Percentiles rank a stretch among this genome's conserved stretches.
Evolutionary conservation across 2,329 filamentous ascomycete species (phyloP).

Genomic region (Colletotrichum neosansevieriae): DNA sequence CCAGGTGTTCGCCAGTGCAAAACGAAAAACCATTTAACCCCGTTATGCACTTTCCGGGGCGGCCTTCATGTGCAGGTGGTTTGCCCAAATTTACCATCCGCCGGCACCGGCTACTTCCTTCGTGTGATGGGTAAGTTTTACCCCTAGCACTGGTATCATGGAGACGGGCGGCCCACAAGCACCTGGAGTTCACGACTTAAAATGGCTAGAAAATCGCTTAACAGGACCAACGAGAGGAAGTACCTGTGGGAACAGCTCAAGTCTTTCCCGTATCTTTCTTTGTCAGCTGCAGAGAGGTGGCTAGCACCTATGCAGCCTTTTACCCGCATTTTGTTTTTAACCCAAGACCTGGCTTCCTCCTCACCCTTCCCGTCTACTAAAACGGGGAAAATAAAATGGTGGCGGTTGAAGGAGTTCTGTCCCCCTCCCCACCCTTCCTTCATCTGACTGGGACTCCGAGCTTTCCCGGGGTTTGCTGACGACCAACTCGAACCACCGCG

Average conservation of each 20-base stretch:
- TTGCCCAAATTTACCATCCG: conserved; percentile 14
- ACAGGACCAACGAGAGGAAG: too few relatives aligned
- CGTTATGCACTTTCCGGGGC: conserved; percentile 5
- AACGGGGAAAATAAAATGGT: not conserved
- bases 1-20: too few relatives aligned
- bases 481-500: too few relatives aligned
- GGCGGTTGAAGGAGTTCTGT: not conserved
- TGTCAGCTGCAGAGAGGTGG: not conserved
- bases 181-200: too few relatives aligned
- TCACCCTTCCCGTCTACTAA: too few relatives aligned
- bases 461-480: conserved; percentile 2
- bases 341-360: not conserved
- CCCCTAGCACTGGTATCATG: too few relatives aligned
- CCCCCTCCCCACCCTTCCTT: not conserved
- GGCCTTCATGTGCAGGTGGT: not conserved
- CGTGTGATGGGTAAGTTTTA: too few relatives aligned
- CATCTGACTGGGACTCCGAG: not conserved
- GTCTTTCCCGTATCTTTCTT: not conserved
- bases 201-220: too few relatives aligned
- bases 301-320: not conserved
- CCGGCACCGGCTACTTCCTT: conserved; percentile 2
- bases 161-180: too few relatives aligned
- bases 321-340: not conserved
- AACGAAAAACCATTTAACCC: not conserved
- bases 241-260: too few relatives aligned